Evolutionary conservation across 2,329 filamentous ascomycete species (phyloP).

Genomic region (Diaporthe humulicola): DNA sequence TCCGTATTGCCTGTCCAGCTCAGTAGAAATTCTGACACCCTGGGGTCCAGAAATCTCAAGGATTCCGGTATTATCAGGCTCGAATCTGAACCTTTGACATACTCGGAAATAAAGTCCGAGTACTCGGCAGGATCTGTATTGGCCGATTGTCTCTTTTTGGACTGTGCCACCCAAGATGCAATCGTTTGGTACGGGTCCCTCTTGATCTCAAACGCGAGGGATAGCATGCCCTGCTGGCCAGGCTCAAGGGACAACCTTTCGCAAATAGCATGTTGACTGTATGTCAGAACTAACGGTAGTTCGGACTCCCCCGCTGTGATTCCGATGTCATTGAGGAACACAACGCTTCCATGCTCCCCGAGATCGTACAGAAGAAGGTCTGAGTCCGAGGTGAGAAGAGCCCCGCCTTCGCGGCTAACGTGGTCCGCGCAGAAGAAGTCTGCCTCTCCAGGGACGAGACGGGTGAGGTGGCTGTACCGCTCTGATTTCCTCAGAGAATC

Average conservation of each 20-base stretch:
- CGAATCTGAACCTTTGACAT: conserved; percentile 13
- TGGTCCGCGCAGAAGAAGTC: conserved; percentile 82
- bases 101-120: conserved; percentile 44
- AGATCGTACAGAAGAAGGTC: conserved; percentile 85
- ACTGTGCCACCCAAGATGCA: conserved; percentile 43
- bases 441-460: conserved; percentile 85
- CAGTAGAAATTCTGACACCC: conserved; percentile 45
- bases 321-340: conserved; percentile 77
- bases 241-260: conserved; percentile 44
- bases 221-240: conserved; percentile 42
- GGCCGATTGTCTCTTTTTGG: conserved; percentile 41
- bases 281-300: conserved; percentile 43
- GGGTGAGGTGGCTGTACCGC: conserved; percentile 57
- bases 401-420: conserved; percentile 65
- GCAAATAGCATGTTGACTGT: conserved; percentile 44
- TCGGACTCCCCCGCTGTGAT: conserved; percentile 37
- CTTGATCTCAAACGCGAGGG: conserved; percentile 51
- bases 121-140: conserved; percentile 42
- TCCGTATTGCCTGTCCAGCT: conserved; percentile 39
- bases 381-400: conserved; percentile 85
- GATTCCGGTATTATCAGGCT: not conserved
- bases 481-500: conserved; percentile 71
- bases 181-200: conserved; percentile 45
- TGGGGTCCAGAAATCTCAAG: conserved; percentile 46
- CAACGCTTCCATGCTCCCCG: conserved; percentile 70